A percentile compares a stretch with the other conserved stretches of the same genome.
Conservation (phyloP, 768 basidiomycete genomes). For the Rhizopogon rudus region DNA sequence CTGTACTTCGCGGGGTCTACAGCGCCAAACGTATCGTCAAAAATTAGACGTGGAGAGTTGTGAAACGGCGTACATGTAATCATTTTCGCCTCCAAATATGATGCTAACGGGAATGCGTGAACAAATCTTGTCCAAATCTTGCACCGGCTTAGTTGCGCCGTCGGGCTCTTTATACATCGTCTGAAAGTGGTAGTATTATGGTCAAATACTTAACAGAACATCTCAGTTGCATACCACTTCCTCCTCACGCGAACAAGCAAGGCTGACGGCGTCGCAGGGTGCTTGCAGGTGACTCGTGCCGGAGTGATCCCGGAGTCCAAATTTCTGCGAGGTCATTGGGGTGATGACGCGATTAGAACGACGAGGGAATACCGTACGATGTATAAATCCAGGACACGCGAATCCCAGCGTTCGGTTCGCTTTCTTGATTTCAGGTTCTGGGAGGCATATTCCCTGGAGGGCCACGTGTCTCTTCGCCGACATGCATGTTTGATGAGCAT, state of each 20-base stretch:
- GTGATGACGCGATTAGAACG: neutral
- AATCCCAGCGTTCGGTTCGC: slow-evolving; percentile 45
- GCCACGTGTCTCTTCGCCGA: slow-evolving; percentile 50
- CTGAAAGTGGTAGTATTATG: slow-evolving; percentile 23
- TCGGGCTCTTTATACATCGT: slow-evolving; percentile 60
- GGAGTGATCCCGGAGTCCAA: slow-evolving; percentile 39
- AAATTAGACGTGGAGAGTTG: too few species aligned
- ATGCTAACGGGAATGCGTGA: slow-evolving; percentile 44
- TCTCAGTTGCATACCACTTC: slow-evolving; percentile 43
- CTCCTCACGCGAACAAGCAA: slow-evolving; percentile 58
- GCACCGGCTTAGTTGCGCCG: slow-evolving; percentile 49
- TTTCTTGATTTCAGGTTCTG: slow-evolving; percentile 30
- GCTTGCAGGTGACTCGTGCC: slow-evolving; percentile 22
- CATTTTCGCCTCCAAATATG: slow-evolving; percentile 44
- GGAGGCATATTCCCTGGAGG: slow-evolving; percentile 37
- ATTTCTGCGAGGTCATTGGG: slow-evolving; percentile 28
- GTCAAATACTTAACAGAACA: neutral
- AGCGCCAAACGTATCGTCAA: neutral
- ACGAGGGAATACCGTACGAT: slow-evolving; percentile 34
- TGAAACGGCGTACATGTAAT: slow-evolving; percentile 44
- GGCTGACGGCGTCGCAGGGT: slow-evolving; percentile 37
- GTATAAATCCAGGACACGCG: slow-evolving; percentile 45
- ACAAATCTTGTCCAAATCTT: slow-evolving; percentile 38
- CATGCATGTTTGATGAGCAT: slow-evolving; percentile 43
- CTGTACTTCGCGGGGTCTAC: slow-evolving; percentile 27